Evolutionary conservation across 192 early-diverging fungal genomes (phyloP).

Genomic region (Coemansia sp.): DNA sequence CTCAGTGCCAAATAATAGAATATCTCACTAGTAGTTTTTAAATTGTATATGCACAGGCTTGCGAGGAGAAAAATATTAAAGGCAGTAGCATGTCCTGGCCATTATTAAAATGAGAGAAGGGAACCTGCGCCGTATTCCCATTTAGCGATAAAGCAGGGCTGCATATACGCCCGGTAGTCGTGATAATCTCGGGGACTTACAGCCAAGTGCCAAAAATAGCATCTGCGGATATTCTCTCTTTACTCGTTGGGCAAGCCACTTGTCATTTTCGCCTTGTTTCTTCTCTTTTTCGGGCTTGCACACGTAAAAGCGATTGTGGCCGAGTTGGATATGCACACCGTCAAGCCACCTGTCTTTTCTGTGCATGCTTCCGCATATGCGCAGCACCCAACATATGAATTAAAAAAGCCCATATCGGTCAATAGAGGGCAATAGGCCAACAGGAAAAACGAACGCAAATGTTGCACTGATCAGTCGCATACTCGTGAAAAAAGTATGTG

Average conservation of each 20-base stretch:
- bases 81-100: background rate
- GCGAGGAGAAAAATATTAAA: slow-evolving; percentile 4
- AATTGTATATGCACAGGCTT: slow-evolving; percentile 1
- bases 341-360: background rate
- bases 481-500: background rate
- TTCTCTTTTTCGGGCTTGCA: background rate
- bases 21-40: background rate
- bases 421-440: background rate
- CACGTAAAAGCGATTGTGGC: background rate
- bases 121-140: background rate
- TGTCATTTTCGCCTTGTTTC: background rate
- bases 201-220: background rate
- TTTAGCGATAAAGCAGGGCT: background rate
- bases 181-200: background rate
- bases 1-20: too few species aligned
- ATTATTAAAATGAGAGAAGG: background rate
- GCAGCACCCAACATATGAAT: background rate
- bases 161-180: background rate
- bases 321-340: slow-evolving; percentile 1
- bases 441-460: background rate
- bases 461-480: background rate
- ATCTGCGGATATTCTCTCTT: background rate
- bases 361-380: background rate
- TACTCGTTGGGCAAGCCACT: background rate
- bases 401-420: background rate